A percentile compares a stretch with the other conserved stretches of the same genome.
Conservation (phyloP, 352 stramenopile species). For the Blastocystis sp. region DNA sequence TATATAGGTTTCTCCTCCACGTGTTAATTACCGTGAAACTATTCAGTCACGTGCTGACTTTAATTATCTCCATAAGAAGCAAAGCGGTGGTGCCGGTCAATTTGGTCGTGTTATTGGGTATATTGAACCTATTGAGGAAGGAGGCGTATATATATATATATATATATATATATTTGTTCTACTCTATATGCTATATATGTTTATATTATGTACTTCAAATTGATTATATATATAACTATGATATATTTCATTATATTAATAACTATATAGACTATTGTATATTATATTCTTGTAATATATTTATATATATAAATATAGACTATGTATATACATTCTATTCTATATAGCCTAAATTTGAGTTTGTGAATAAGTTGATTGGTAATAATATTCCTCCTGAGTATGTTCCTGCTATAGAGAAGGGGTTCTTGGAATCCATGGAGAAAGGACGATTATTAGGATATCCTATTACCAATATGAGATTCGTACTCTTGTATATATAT, state of each 20-base stretch:
- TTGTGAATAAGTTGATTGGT: conserved; percentile 86
- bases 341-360: conserved; percentile 73
- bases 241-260: too few species aligned
- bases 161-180: too few species aligned
- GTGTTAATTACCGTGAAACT: conserved; percentile 96
- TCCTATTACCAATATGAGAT: conserved; percentile 63
- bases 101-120: conserved; percentile 82
- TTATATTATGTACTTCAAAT: too few species aligned
- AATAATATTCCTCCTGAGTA: conserved; percentile 95
- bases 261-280: too few species aligned
- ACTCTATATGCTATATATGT: too few species aligned
- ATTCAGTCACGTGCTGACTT: conserved; percentile 73
- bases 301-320: too few species aligned
- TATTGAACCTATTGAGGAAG: conserved; percentile 69
- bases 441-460: conserved; percentile 83
- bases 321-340: too few species aligned
- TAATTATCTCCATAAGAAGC: conserved; percentile 98
- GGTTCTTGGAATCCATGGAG: conserved; percentile 71
- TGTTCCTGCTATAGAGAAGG: conserved; percentile 87
- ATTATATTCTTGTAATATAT: too few species aligned
- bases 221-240: too few species aligned
- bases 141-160: conserved; percentile 4
- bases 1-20: conserved; percentile 55
- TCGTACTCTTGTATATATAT: conserved; percentile 52
- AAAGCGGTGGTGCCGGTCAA: conserved; percentile 84